Base-by-base conservation (phyloP, 306 rosid genomes). In the Acacia melanoxylon region DNA sequence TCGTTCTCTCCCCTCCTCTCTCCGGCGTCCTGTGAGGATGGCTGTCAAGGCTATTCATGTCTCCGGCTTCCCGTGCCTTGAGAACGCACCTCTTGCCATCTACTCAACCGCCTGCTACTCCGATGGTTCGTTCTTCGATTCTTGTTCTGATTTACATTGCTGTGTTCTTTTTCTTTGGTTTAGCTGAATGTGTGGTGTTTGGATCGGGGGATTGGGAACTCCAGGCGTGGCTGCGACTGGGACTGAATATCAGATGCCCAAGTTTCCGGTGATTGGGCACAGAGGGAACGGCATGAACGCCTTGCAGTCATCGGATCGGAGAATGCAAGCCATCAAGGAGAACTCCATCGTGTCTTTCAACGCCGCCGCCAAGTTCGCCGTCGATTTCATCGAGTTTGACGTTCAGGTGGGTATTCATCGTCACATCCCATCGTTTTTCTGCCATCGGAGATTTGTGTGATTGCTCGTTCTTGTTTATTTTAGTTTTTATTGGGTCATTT, bases 251-350 rank as follows among this genome's bases (percentile, higher is more conserved):
- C 78, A 79, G 52, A 22, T 84, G 37, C 86, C 88, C 0, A 92
- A 90, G 51, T 89, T 94, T 80, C 75, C 84, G 49, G 96, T 92
- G 74, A 65, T 92, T 17, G 98, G 98, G 25, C 98, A 94, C 58
- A 84, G 98, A 40, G 97, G 97, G 19, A 76, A 83, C 66, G 97
- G 98, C 10, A 92, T 94, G 97, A 92, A 94, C 87, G 51, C 86
- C 37, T 45, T 94, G 84, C 90, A 88, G 20, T 91, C 96, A 10
- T 48, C 89, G 8, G 94, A 90, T 88, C 72, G 65, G 40, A 90
- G 90, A 84, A 87, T 85, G 89, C 88, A 84, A 83, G 82, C 82
- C 81, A 61, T 91, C n/a, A 92, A 91, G 51, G 97, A 94, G 83
- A 94, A 94, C 56, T 86, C 97, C 5, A 89, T 92, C 77, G 66